phyloP scores from a whole-genome alignment of 805 yeast genomes.

The Kodamaea nitidulidarum region DNA sequence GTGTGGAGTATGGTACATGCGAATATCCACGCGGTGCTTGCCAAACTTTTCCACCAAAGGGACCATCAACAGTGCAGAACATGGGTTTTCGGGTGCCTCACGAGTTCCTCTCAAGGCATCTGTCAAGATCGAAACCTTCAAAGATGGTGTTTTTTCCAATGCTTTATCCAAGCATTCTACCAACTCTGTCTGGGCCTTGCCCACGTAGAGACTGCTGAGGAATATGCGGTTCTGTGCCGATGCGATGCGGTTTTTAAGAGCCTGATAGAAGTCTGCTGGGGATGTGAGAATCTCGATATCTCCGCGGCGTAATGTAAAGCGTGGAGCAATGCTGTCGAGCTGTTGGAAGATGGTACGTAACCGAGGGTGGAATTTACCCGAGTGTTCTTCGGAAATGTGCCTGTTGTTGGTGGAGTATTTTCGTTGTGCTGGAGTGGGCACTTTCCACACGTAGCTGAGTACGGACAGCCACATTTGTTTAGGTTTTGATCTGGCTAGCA shows the following conservation, averaged over 20 bases:
- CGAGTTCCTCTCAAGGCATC: slow-evolving; percentile 93
- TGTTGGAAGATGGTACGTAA: slow-evolving; percentile 44
- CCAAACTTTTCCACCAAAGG: slow-evolving; percentile 63
- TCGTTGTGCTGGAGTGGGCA: slow-evolving; percentile 2
- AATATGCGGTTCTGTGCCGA: slow-evolving; percentile 66
- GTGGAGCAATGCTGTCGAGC: slow-evolving; percentile 61
- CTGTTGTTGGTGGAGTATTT: slow-evolving; percentile 28
- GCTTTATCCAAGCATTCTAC: slow-evolving; percentile 61
- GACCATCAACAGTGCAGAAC: slow-evolving; percentile 73
- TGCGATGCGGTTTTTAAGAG: slow-evolving; percentile 58
- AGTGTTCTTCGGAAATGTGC: slow-evolving; percentile 14
- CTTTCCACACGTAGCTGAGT: slow-evolving; percentile 1
- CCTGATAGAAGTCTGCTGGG: slow-evolving; percentile 71
- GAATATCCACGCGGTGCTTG: slow-evolving; percentile 63
- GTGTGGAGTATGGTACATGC: slow-evolving; percentile 89
- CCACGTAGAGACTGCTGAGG: slow-evolving; percentile 81
- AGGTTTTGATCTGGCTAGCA: neutral
- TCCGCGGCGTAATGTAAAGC: slow-evolving; percentile 54
- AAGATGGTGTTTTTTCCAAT: slow-evolving; percentile 50
- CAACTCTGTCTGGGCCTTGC: slow-evolving; percentile 75
- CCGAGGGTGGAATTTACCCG: slow-evolving; percentile 40
- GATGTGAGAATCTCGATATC: slow-evolving; percentile 58
- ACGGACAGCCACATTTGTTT: neutral
- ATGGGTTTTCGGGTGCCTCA: slow-evolving; percentile 69
- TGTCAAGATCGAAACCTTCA: slow-evolving; percentile 68